A percentile compares a stretch with the other conserved stretches of the same genome.
Evolutionary conservation across 2,329 filamentous ascomycete genomes (phyloP).

Genomic region (Colletotrichum acutatum): DNA sequence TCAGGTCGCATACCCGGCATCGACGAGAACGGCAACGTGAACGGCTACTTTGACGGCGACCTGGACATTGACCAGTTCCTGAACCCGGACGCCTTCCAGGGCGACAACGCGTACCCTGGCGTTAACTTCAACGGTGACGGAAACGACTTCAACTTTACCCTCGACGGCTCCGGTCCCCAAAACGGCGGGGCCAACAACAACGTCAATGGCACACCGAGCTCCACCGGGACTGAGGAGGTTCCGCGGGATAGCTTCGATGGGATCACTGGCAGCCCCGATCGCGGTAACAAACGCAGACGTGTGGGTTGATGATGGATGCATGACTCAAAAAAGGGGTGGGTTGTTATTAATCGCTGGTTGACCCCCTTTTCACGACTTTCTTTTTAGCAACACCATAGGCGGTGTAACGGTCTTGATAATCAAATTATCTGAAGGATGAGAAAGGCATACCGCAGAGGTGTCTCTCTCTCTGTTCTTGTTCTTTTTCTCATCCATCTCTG

Average conservation of each 20-base stretch:
- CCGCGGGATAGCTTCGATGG: slow-evolving; percentile 53
- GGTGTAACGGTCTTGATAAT: neutral
- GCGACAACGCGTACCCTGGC: slow-evolving; percentile 54
- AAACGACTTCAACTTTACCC: slow-evolving; percentile 63
- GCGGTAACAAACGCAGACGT: slow-evolving; percentile 52
- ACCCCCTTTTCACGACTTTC: slow-evolving; percentile 2
- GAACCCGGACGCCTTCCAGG: slow-evolving; percentile 52
- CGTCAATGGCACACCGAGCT: slow-evolving; percentile 54
- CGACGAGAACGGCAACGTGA: slow-evolving; percentile 49
- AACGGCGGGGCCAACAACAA: slow-evolving; percentile 39
- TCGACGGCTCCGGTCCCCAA: slow-evolving; percentile 49
- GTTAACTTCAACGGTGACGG: slow-evolving; percentile 54
- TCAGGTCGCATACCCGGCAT: slow-evolving; percentile 82
- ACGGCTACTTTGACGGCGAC: slow-evolving; percentile 48
- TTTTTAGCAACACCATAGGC: neutral
- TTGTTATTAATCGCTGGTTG: neutral
- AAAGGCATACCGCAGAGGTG: too few species aligned
- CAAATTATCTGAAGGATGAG: slow-evolving; percentile 15
- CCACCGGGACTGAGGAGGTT: slow-evolving; percentile 63
- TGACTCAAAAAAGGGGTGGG: neutral
- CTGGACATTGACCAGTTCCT: slow-evolving; percentile 64
- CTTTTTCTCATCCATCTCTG: neutral
- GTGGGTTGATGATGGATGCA: slow-evolving; percentile 35
- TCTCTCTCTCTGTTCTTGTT: too few species aligned
- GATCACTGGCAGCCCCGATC: slow-evolving; percentile 39